Conservation (phyloP, 1,284 basidiomycete species). For the Ganoderma boninense region DNA sequence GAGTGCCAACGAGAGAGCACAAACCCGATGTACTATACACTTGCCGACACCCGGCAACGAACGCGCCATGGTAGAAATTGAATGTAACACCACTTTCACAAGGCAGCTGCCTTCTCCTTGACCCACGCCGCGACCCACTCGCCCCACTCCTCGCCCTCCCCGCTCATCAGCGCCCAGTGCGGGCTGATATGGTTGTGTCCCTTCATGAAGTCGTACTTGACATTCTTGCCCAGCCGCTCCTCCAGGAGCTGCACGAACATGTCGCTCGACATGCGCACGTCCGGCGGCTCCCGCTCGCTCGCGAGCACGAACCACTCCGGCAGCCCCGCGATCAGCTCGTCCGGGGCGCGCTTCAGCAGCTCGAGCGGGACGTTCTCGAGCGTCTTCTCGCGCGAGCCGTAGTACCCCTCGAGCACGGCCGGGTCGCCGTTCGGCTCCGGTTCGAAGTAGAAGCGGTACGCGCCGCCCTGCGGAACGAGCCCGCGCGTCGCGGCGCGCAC, state of each 20-base stretch:
- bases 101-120: slow-evolving; percentile 22
- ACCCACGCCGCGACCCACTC: slow-evolving; percentile 55
- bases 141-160: slow-evolving; percentile 70
- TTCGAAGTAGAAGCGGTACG: slow-evolving; percentile 48
- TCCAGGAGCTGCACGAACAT: slow-evolving; percentile 48
- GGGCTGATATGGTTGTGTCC: slow-evolving; percentile 73
- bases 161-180: slow-evolving; percentile 56
- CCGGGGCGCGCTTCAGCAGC: slow-evolving; percentile 47
- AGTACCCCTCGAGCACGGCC: slow-evolving; percentile 49
- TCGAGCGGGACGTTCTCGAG: slow-evolving; percentile 50
- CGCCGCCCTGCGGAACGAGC: slow-evolving; percentile 53
- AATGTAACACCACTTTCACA: not conserved
- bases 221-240: slow-evolving; percentile 38
- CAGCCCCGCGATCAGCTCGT: slow-evolving; percentile 45
- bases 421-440: slow-evolving; percentile 33
- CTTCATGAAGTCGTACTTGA: slow-evolving; percentile 48
- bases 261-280: slow-evolving; percentile 44
- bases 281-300: slow-evolving; percentile 60
- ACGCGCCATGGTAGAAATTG: too few species aligned
- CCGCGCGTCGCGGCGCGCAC: slow-evolving; percentile 52
- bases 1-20: not conserved
- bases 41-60: too few species aligned
- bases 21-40: not conserved
- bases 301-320: slow-evolving; percentile 57
- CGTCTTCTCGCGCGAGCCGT: slow-evolving; percentile 52